Evolutionary conservation across 352 stramenopile species (phyloP).

Genomic region (Globisporangium carolinianum): DNA sequence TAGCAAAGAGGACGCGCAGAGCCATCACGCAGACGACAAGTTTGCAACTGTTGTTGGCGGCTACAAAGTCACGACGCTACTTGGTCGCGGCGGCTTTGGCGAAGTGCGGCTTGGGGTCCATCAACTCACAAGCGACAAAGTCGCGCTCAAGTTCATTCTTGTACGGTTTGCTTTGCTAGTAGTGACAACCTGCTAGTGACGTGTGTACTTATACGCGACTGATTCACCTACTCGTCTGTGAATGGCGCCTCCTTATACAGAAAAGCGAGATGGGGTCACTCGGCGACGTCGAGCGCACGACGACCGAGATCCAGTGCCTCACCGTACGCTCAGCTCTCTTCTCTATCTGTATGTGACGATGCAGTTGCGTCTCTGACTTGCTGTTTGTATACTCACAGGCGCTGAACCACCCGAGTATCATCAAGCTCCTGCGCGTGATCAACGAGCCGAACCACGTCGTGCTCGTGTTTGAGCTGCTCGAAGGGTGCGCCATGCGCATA

Average conservation of each 20-base stretch:
- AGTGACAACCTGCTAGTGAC: background rate
- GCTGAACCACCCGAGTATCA: constrained; percentile 85
- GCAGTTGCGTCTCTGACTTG: background rate
- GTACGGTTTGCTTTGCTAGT: constrained; percentile 14
- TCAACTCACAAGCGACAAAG: constrained; percentile 80
- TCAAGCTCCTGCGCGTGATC: constrained; percentile 82
- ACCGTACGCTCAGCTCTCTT: constrained; percentile 24
- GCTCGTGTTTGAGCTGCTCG: constrained; percentile 80
- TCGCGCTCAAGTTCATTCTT: constrained; percentile 85
- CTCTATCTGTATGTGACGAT: background rate
- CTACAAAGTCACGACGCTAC: constrained; percentile 73
- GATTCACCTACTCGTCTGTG: background rate
- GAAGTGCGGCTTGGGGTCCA: constrained; percentile 73
- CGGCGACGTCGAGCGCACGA: constrained; percentile 80
- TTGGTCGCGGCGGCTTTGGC: constrained; percentile 78
- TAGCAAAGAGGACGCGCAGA: constrained; percentile 32
- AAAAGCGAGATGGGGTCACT: constrained; percentile 87
- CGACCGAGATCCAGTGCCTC: constrained; percentile 83
- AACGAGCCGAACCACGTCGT: constrained; percentile 84
- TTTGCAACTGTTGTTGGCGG: constrained; percentile 67
- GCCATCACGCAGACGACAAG: constrained; percentile 31
- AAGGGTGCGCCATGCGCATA: constrained; percentile 36
- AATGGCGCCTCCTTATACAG: constrained; percentile 7
- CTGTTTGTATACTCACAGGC: constrained; percentile 20
- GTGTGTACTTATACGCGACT: background rate